These are phyloP conservation scores for Pseudogymnoascus sp. DNA, from an alignment of 2,329 filamentous ascomycete species.

Conservation along the genomic window DNA sequence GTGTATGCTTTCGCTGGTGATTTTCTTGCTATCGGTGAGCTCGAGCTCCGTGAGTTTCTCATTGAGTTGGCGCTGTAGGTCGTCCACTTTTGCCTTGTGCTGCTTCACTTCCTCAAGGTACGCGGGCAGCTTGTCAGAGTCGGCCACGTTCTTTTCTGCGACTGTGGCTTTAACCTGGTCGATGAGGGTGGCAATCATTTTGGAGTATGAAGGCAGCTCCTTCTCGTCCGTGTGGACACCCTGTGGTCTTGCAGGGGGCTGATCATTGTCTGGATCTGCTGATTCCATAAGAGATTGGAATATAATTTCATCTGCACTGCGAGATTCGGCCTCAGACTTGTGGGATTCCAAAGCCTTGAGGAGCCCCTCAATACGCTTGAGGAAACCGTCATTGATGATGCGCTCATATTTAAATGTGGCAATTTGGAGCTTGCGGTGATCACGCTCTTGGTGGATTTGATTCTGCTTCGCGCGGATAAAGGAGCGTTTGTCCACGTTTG, in stretches of 20 bases:
- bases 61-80: constrained; percentile 68
- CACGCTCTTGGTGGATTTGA: constrained; percentile 89
- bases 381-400: constrained; percentile 84
- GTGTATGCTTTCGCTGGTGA: constrained; percentile 84
- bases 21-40: constrained; percentile 78
- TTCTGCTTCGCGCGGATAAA: constrained; percentile 98
- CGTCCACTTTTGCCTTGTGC: constrained; percentile 71
- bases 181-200: constrained; percentile 96
- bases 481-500: constrained; percentile 96
- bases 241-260: constrained; percentile 66
- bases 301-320: constrained; percentile 71
- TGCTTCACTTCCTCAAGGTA: constrained; percentile 73
- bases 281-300: constrained; percentile 86
- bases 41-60: constrained; percentile 74
- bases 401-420: constrained; percentile 88
- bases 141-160: constrained; percentile 63
- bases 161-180: constrained; percentile 80
- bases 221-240: constrained; percentile 72
- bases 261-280: constrained; percentile 65
- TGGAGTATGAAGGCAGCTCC: constrained; percentile 74
- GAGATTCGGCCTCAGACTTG: constrained; percentile 57
- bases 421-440: constrained; percentile 81
- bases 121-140: constrained; percentile 53
- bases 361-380: constrained; percentile 74
- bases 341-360: constrained; percentile 69